Conservation (phyloP, 2,329 filamentous ascomycete species). For the Pseudogymnoascus sp. region DNA sequence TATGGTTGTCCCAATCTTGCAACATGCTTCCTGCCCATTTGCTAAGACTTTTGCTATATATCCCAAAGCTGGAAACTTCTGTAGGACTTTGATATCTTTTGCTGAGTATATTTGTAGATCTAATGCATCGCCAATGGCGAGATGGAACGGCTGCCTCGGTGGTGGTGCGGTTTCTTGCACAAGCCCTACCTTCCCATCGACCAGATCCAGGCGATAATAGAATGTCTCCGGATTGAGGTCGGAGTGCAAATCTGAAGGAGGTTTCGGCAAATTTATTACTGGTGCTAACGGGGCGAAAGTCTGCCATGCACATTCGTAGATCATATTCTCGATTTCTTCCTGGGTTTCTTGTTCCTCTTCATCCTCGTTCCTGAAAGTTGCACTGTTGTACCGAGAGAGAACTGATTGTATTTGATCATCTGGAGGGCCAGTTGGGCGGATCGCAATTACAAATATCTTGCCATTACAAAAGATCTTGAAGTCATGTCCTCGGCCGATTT, state of each 20-base stretch:
- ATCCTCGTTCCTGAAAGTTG: background rate
- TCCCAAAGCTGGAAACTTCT: slow-evolving; percentile 9
- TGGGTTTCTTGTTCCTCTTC: slow-evolving; percentile 4
- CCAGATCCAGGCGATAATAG: slow-evolving; percentile 6
- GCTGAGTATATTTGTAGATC: slow-evolving; percentile 11
- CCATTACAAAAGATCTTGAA: background rate
- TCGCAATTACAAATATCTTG: background rate
- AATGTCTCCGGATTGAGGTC: slow-evolving; percentile 9
- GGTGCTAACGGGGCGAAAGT: slow-evolving; percentile 9
- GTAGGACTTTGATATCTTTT: slow-evolving; percentile 10
- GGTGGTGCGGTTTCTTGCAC: background rate
- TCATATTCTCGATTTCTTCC: slow-evolving; percentile 12
- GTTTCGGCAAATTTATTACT: background rate
- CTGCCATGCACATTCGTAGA: slow-evolving; percentile 7
- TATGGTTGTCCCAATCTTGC: slow-evolving; percentile 13
- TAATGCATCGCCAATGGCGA: background rate
- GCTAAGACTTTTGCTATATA: slow-evolving; percentile 15
- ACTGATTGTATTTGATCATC: slow-evolving; percentile 1
- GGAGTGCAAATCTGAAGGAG: background rate
- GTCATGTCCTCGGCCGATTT: background rate
- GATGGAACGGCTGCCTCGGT: background rate
- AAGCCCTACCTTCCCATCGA: slow-evolving; percentile 7
- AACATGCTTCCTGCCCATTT: slow-evolving; percentile 14
- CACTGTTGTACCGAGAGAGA: background rate
- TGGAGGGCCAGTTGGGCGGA: background rate